Base-by-base conservation (phyloP, 257 asterid species). In the Asclepias syriaca region DNA sequence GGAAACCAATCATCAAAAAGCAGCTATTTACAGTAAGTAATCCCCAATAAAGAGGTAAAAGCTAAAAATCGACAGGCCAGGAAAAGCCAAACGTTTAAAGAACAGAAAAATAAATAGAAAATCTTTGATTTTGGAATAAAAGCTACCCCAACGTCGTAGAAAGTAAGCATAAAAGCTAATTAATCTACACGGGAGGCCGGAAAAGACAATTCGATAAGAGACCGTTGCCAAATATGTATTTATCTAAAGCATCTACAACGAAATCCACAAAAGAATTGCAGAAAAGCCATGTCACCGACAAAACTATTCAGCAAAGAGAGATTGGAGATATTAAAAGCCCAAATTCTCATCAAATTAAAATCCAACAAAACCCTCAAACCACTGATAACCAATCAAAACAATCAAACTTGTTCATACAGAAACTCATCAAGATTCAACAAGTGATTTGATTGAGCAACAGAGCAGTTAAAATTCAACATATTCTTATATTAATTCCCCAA, bases 361-460 rank as follows among this genome's bases (percentile, higher is more conserved):
- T 72, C 64, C 51, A 32, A 72, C 64, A 34, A 59, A 63, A 49
- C 19, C 76, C 21, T 72, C 39, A 61, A 72, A 61, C 53, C 49
- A 49, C 3, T 32, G 70, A 61, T 9, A 37, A 49, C 32, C 14
- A 63, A 64, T 63, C 16, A 43, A 59, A 59, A 70, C 34, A 45
- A 45, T 15, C 68, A 71, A 71, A 71, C 50, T 57, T 40, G 5
- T 12, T 37, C 6, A 7, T 21, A 56, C 5, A 14, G 15, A 70
- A 43, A 66, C 10, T 55, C 0, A 18, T 63, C 74, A 49, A 50
- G 64, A 72, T 7, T 72, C 63, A 72, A 65, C 16, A 37, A n/a
- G 16, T 21, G 61, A 63, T n/a, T 18, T 18, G 29, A 72, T 8
- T 61, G 40, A 49, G 53, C 64, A 61, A n/a, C n/a, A 72, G 56